Conservation (phyloP, 768 basidiomycete species). For the Mrakia frigida region DNA sequence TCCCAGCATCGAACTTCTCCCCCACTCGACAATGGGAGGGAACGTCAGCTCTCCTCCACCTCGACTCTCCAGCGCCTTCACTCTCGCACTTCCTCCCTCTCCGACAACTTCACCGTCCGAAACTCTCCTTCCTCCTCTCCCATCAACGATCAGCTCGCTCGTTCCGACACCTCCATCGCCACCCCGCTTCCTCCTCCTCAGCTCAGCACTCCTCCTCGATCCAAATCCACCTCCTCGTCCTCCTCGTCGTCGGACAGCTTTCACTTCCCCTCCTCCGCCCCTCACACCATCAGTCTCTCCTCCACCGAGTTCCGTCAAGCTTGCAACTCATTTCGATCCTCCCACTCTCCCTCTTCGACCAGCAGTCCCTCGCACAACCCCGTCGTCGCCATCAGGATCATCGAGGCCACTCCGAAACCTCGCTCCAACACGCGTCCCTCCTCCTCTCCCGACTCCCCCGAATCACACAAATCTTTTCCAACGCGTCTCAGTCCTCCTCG, state of each 20-base stretch:
- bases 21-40: neutral
- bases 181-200: neutral
- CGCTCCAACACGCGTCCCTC: neutral
- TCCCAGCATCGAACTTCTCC: neutral
- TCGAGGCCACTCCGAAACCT: neutral
- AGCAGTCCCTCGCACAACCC: neutral
- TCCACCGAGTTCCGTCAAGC: neutral
- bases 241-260: neutral
- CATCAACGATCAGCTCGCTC: neutral
- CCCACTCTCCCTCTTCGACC: neutral
- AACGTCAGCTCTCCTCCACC: too few species aligned
- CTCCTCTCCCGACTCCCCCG: neutral
- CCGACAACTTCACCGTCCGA: neutral
- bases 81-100: neutral
- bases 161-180: neutral
- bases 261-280: neutral
- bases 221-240: neutral
- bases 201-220: neutral
- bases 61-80: neutral
- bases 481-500: neutral
- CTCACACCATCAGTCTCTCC: neutral
- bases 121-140: neutral
- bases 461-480: neutral
- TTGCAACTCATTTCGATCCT: neutral
- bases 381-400: neutral